Evolutionary conservation across 176 grass and related monocot genomes (phyloP).

Genomic region (Elymus sibiricus): DNA sequence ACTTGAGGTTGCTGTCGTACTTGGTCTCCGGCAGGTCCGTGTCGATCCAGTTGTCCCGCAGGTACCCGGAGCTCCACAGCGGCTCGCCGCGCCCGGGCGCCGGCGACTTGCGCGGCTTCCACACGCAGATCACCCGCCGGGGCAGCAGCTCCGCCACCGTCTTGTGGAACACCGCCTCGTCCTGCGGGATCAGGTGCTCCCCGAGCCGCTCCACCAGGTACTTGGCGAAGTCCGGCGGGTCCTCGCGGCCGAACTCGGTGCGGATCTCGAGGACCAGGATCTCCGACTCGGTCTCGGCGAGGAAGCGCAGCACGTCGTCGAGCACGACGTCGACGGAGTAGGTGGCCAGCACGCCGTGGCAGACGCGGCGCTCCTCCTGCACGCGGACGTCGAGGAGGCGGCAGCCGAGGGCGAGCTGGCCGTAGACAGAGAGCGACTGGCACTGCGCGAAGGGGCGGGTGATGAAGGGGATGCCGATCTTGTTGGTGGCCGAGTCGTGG

Average conservation of each 20-base stretch:
- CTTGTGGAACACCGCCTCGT: constrained; percentile 70
- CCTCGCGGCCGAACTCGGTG: constrained; percentile 86
- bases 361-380: constrained; percentile 71
- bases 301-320: constrained; percentile 52
- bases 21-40: constrained; percentile 92
- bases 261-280: constrained; percentile 80
- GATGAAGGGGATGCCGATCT: constrained; percentile 80
- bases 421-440: constrained; percentile 74
- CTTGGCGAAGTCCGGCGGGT: constrained; percentile 87
- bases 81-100: constrained; percentile 48
- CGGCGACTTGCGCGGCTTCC: constrained; percentile 78
- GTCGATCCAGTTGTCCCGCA: constrained; percentile 94
- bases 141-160: constrained; percentile 76
- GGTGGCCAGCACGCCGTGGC: constrained; percentile 75
- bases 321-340: constrained; percentile 83
- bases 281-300: constrained; percentile 59
- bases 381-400: constrained; percentile 88
- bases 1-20: constrained; percentile 87
- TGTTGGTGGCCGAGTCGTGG: constrained; percentile 92
- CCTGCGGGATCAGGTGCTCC: constrained; percentile 66
- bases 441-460: constrained; percentile 92
- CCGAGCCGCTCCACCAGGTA: constrained; percentile 74
- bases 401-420: constrained; percentile 61
- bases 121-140: constrained; percentile 75
- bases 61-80: constrained; percentile 65